These are phyloP conservation scores for Ceratonia siliqua DNA, from an alignment of 306 rosid genomes.

Conservation along the genomic window DNA sequence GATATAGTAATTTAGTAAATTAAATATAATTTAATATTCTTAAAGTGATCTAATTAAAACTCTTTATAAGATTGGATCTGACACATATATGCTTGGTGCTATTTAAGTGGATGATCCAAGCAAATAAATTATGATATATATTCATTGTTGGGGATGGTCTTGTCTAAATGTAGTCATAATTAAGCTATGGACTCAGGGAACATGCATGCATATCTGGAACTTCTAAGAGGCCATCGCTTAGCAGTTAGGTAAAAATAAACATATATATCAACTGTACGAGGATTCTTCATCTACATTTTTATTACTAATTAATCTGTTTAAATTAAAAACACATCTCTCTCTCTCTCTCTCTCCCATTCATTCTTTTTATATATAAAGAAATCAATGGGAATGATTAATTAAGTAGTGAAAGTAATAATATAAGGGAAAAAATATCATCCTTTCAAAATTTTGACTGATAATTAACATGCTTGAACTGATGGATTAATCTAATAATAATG, in stretches of 20 bases:
- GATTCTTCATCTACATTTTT: constrained; percentile 28
- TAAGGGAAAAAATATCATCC: background rate
- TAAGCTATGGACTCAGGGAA: constrained; percentile 32
- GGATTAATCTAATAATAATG: too few species aligned
- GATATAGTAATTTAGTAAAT: constrained; percentile 34
- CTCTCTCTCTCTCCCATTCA: background rate
- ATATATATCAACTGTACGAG: constrained; percentile 40
- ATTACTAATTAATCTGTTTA: constrained; percentile 1
- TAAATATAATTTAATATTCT: constrained; percentile 31
- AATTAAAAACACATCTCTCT: background rate
- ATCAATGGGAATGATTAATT: background rate
- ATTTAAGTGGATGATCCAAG: constrained; percentile 35
- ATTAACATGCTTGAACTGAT: too few species aligned
- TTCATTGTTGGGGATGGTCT: constrained; percentile 28
- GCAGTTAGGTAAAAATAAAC: constrained; percentile 22
- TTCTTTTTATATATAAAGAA: constrained; percentile 5
- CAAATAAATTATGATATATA: constrained; percentile 34
- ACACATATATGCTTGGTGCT: constrained; percentile 32
- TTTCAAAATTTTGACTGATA: too few species aligned
- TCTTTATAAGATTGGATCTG: constrained; percentile 42
- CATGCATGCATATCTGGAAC: constrained; percentile 36
- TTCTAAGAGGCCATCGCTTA: constrained; percentile 8
- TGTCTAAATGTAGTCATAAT: constrained; percentile 39
- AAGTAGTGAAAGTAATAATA: background rate
- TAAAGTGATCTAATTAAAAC: constrained; percentile 33